Base-by-base conservation (phyloP, 257 asterid genomes). In the Verbascum thapsus region DNA sequence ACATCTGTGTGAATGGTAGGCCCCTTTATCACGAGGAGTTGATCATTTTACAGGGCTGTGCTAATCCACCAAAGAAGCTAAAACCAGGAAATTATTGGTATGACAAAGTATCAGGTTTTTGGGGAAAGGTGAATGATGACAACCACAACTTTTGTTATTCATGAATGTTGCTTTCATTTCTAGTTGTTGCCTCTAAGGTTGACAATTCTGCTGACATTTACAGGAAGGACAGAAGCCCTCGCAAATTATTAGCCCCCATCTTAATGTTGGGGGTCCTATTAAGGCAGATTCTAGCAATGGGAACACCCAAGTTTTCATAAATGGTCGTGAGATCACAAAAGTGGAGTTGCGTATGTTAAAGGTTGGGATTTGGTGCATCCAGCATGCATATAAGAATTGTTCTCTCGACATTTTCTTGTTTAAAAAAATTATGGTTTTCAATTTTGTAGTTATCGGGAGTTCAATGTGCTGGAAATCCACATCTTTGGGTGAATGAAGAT, bases 401-500 rank as follows among this genome's bases (percentile, higher is more conserved):
- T 79, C 39, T 44, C 41, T 15, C 9, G 15, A 32, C 17, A 30
- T 26, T 52, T 18, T 41, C 15, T 22, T 56, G 18, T 34, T 72
- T n/a, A n/a, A n/a, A n/a, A n/a, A n/a, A 49, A 75, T 17, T 18
- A 30, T 40, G 41, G 11, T 64, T 51, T 23, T 51, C 30, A 51
- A 57, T 60, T 34, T 44, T 60, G 20, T 83, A 90, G 99, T 71
- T 94, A 52, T 94, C 95, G 8, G 99, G 99, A 58, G 96, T 94
- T 64, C 97, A 85, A n/a, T 90, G 98, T 81, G 95, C 96, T 58
- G 96, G 96, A 18, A 90, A 88, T 71, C 96, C 95, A 45, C 95
- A 88, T 84, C 85, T 94, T 80, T 94, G 99, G 99, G 96, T 94
- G 81, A 94, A 87, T 35, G 99, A 88, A 62, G 99, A 94, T 77